phyloP scores from a whole-genome alignment of 2,329 filamentous ascomycete genomes.

The Calonectria hongkongensis region DNA sequence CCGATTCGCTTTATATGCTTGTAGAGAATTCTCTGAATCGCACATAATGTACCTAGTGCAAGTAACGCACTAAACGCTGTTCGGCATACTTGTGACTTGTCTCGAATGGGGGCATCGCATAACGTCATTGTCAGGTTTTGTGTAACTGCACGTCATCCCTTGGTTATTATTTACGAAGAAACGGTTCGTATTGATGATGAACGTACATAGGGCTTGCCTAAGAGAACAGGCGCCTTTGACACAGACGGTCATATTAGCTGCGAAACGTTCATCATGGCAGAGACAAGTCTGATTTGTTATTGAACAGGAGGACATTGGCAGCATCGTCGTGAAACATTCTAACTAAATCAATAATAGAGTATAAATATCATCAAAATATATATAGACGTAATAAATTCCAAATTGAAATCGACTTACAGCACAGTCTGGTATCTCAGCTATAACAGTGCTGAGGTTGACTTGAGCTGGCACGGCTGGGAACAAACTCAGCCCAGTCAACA shows the following conservation, averaged over 20 bases:
- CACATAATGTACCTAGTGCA: background rate
- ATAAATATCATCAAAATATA: too few relatives aligned
- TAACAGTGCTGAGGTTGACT: too few relatives aligned
- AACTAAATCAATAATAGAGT: too few relatives aligned
- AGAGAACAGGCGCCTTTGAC: background rate
- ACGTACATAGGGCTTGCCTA: background rate
- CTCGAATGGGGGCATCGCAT: background rate
- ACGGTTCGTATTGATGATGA: background rate
- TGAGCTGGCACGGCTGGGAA: too few relatives aligned
- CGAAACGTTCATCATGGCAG: background rate
- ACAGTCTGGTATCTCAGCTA: too few relatives aligned
- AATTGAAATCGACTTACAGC: too few relatives aligned
- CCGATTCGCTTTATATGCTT: background rate
- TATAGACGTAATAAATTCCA: too few relatives aligned
- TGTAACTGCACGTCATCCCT: background rate
- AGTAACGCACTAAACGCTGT: background rate
- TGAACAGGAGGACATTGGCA: too few relatives aligned
- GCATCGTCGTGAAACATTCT: too few relatives aligned
- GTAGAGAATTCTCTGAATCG: background rate
- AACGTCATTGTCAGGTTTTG: background rate
- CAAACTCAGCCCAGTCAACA: too few relatives aligned
- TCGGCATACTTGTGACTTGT: background rate
- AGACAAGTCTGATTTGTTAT: background rate
- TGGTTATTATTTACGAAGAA: background rate
- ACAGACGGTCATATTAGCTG: background rate